Base-by-base conservation (phyloP, 1,284 basidiomycete species). In the Pascua sp. region DNA sequence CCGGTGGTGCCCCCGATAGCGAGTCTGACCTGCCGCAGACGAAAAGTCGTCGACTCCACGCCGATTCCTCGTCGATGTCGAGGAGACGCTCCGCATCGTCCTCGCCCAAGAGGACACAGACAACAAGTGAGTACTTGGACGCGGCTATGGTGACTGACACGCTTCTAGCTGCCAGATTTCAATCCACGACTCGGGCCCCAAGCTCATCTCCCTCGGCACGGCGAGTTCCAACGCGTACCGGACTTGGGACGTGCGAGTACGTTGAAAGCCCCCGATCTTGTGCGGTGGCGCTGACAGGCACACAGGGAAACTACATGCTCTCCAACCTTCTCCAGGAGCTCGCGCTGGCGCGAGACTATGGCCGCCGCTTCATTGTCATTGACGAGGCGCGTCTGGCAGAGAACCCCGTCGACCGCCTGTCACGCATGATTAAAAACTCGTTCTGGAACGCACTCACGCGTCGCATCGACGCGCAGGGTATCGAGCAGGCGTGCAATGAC, bases 281-380 rank as follows among this genome's bases (percentile, higher is more conserved):
- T 9, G 7, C 24, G 4, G 24, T 32, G 24, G 24, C 16, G 48
- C 62, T 65, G 60, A 63, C 52, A 47, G 15, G 24, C 24, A 32
- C 24, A 32, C 24, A 64, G 91, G 93, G 93, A 46, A 95, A 89
- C 13, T 97, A 98, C 80, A 98, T 97, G 95, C 83, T 98, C 43
- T 98, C 95, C 11, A 98, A 97, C 77, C 85, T 98, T n/a, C 82
- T 98, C 36, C 96, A 98, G 81, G 95, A 98, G 76, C 86, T 98
- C 44, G 96, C 95, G 1, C 85, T 98, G 37, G 95, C 95, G n/a
- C 86, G 90, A 12, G 94, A 98, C 72, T 91, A 93, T 74, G 90
- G 90, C 55, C 83, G 93, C 54, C 95, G 95, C 78, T 89, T 91
- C 40, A 96, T 98, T 72, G 90, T 98, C 12, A 86, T 98, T n/a